Evolutionary conservation across 495 filamentous ascomycete species (phyloP).

Genomic region (Tuber umbilicatum): DNA sequence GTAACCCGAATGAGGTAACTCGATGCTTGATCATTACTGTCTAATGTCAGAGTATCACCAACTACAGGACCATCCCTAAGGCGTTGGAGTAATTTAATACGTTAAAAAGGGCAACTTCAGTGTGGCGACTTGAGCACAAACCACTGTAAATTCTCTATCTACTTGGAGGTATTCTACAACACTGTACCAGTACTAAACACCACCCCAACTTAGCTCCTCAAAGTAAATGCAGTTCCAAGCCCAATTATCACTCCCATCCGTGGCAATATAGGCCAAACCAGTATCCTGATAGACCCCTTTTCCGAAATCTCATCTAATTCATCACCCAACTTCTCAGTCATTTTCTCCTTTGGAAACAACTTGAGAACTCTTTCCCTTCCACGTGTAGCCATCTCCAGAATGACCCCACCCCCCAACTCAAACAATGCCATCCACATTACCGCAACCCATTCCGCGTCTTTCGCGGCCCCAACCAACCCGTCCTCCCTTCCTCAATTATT

Average conservation of each 20-base stretch:
- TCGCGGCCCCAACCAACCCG: constrained; percentile 77
- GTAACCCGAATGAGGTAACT: neutral
- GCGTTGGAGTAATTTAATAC: neutral
- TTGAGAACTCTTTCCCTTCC: constrained; percentile 60
- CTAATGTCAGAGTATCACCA: neutral
- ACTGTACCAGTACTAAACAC: neutral
- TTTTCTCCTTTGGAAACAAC: constrained; percentile 70
- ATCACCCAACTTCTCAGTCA: constrained; percentile 68
- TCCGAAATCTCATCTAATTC: constrained; percentile 16
- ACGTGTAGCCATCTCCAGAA: constrained; percentile 56
- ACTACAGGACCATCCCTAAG: neutral
- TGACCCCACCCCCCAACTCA: constrained; percentile 48
- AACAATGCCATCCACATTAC: constrained; percentile 71
- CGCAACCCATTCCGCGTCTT: constrained; percentile 62
- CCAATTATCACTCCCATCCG: constrained; percentile 12
- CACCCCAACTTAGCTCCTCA: neutral
- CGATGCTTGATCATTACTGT: neutral
- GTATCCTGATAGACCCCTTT: neutral
- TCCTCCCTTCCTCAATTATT: constrained; percentile 76
- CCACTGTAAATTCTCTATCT: neutral
- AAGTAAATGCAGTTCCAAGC: neutral
- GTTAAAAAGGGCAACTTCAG: neutral
- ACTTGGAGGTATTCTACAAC: neutral
- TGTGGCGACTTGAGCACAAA: neutral
- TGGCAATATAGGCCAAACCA: constrained; percentile 14